These are phyloP conservation scores for Ilyonectria mors-panacis DNA, from an alignment of 2,329 filamentous ascomycete genomes.

Conservation along the genomic window DNA sequence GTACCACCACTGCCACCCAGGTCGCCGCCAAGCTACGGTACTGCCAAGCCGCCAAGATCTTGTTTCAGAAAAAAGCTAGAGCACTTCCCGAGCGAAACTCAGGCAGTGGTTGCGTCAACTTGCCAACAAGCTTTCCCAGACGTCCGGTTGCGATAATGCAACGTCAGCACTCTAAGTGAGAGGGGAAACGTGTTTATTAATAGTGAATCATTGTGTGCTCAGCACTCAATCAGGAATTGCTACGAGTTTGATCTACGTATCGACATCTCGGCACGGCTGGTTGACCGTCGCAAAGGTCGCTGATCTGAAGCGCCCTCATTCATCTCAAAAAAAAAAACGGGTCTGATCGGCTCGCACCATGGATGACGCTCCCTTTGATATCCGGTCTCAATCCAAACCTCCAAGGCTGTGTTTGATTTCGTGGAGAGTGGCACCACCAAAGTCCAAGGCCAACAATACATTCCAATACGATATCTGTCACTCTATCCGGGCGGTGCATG, in stretches of 20 bases:
- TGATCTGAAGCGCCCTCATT: not conserved
- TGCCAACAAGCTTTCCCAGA: not conserved
- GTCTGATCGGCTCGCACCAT: not conserved
- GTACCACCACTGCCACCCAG: not conserved
- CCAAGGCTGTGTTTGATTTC: too few relatives aligned
- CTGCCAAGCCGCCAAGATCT: not conserved
- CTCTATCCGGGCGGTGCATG: not conserved
- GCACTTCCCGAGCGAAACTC: not conserved
- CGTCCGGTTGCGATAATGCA: not conserved
- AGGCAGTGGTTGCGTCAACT: not conserved
- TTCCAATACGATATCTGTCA: not conserved
- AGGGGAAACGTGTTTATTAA: too few relatives aligned
- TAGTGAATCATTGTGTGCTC: not conserved
- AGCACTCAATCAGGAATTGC: not conserved
- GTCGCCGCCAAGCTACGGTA: not conserved
- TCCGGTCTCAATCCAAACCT: too few relatives aligned
- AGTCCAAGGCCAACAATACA: not conserved
- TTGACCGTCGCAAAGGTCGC: not conserved
- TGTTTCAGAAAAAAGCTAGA: not conserved
- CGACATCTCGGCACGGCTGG: not conserved
- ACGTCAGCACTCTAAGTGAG: not conserved
- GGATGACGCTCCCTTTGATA: too few relatives aligned
- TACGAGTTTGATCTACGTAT: not conserved
- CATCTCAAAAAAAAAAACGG: not conserved
- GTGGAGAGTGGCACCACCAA: not conserved